Percentiles rank a stretch among this genome's conserved stretches.
phyloP scores from a whole-genome alignment of 352 stramenopile genomes.

The Thalassiosira pacifica region DNA sequence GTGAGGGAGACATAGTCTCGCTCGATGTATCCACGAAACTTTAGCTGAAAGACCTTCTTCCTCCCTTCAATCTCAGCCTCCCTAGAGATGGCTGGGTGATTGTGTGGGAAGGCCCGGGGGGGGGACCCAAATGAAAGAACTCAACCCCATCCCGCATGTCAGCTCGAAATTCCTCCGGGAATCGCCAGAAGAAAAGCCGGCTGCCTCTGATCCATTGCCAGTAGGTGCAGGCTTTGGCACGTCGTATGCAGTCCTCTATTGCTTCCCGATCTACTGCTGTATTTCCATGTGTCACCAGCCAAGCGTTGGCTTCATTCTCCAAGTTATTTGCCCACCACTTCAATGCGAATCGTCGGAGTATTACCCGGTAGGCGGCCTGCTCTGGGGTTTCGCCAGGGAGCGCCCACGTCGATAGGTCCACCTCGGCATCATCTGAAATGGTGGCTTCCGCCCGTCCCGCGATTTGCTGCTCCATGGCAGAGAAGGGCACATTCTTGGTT shows the following conservation, averaged over 20 bases:
- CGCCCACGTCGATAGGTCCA: constrained; percentile 38
- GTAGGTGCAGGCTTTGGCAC: not conserved
- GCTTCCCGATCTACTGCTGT: not conserved
- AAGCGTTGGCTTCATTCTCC: not conserved
- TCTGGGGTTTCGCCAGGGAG: not conserved
- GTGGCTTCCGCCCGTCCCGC: not conserved
- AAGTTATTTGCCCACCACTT: not conserved
- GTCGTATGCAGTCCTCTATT: not conserved
- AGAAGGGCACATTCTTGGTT: not conserved
- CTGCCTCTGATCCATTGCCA: not conserved
- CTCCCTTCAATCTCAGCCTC: not conserved
- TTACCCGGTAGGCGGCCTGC: not conserved
- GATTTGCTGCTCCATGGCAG: not conserved
- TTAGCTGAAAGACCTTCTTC: not conserved
- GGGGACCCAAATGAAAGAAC: not conserved
- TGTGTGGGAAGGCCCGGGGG: not conserved
- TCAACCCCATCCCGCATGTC: not conserved
- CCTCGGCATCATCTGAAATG: not conserved
- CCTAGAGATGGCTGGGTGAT: not conserved
- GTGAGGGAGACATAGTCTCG: not conserved
- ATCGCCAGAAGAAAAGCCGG: not conserved
- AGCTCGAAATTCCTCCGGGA: not conserved
- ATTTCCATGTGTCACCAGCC: not conserved
- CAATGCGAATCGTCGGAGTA: not conserved
- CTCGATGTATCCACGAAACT: not conserved